A percentile compares a stretch with the other conserved stretches of the same genome.
phyloP scores from a whole-genome alignment of 345 rosid species.

The Eutrema yunnanense region DNA sequence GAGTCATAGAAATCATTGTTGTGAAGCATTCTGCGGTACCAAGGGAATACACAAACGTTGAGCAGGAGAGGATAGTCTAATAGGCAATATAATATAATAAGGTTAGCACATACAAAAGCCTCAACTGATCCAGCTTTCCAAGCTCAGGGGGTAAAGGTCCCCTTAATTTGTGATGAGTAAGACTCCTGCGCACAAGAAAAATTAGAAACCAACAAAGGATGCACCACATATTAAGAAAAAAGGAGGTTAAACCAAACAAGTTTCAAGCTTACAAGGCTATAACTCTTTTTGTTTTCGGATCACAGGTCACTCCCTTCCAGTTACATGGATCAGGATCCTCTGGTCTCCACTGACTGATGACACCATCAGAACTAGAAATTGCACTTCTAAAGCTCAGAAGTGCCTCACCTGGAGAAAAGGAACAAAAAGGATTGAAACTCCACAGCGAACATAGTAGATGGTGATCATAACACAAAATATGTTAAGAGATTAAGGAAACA shows the following conservation, averaged over 20 bases:
- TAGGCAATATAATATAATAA: constrained; percentile 7
- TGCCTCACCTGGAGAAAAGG: constrained; percentile 59
- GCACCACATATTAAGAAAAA: background rate
- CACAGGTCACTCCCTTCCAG: constrained; percentile 92
- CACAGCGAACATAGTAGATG: constrained; percentile 12
- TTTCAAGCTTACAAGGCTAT: constrained; percentile 58
- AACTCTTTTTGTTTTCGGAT: constrained; percentile 72
- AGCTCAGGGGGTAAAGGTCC: constrained; percentile 84
- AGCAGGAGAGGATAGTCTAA: constrained; percentile 10
- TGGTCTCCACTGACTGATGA: constrained; percentile 83
- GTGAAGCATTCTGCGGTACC: constrained; percentile 60
- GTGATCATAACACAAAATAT: constrained; percentile 35
- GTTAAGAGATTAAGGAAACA: constrained; percentile 33
- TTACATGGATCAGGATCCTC: constrained; percentile 97
- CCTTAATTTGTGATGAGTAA: constrained; percentile 68
- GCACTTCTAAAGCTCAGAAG: constrained; percentile 71
- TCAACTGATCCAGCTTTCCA: constrained; percentile 71
- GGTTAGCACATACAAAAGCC: constrained; percentile 54
- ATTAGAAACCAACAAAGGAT: constrained; percentile 15
- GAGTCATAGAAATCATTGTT: constrained; percentile 74
- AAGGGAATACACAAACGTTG: constrained; percentile 19
- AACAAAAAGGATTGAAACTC: background rate
- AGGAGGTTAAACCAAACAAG: background rate
- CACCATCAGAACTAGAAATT: constrained; percentile 61
- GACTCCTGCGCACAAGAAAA: constrained; percentile 47